These are phyloP conservation scores for Fusarium tricinctum DNA, from an alignment of 2,329 filamentous ascomycete genomes.

Conservation along the genomic window DNA sequence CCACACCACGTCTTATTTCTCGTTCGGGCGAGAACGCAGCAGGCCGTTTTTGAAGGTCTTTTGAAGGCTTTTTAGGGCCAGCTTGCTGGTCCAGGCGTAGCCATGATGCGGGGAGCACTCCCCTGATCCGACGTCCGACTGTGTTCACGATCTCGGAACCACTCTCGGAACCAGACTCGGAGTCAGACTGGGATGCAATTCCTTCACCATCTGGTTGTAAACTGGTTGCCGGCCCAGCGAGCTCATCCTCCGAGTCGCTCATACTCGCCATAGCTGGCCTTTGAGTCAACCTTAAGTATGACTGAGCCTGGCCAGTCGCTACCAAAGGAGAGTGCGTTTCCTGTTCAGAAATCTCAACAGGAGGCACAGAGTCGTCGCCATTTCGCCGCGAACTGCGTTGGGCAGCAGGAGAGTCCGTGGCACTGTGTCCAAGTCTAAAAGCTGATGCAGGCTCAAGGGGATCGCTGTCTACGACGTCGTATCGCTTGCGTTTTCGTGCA, in stretches of 20 bases:
- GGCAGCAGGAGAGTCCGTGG: slow-evolving; percentile 42
- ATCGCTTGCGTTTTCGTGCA: slow-evolving; percentile 51
- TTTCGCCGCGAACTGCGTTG: slow-evolving; percentile 42
- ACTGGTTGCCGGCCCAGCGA: slow-evolving; percentile 17
- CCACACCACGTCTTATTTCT: slow-evolving; percentile 63
- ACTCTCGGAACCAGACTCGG: slow-evolving; percentile 57
- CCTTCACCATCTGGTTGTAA: slow-evolving; percentile 15
- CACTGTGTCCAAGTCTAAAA: slow-evolving; percentile 30
- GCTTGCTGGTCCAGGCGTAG: slow-evolving; percentile 69
- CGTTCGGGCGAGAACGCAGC: slow-evolving; percentile 56
- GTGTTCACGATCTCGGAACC: slow-evolving; percentile 59
- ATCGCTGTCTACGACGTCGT: slow-evolving; percentile 53
- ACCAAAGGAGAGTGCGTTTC: not conserved
- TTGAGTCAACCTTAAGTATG: slow-evolving; percentile 4
- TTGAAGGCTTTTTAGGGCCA: slow-evolving; percentile 51
- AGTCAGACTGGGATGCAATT: slow-evolving; percentile 49
- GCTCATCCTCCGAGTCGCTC: slow-evolving; percentile 48
- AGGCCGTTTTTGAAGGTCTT: slow-evolving; percentile 48
- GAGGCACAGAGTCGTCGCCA: slow-evolving; percentile 10
- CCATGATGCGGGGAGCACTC: slow-evolving; percentile 77
- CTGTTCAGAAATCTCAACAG: not conserved
- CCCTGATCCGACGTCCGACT: slow-evolving; percentile 65
- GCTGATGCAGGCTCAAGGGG: slow-evolving; percentile 48
- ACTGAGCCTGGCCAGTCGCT: slow-evolving; percentile 1
- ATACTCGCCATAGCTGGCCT: slow-evolving; percentile 27